Percentiles rank a stretch among this genome's conserved stretches.
phyloP scores from a whole-genome alignment of 306 rosid genomes.

The Albizia julibrissin region DNA sequence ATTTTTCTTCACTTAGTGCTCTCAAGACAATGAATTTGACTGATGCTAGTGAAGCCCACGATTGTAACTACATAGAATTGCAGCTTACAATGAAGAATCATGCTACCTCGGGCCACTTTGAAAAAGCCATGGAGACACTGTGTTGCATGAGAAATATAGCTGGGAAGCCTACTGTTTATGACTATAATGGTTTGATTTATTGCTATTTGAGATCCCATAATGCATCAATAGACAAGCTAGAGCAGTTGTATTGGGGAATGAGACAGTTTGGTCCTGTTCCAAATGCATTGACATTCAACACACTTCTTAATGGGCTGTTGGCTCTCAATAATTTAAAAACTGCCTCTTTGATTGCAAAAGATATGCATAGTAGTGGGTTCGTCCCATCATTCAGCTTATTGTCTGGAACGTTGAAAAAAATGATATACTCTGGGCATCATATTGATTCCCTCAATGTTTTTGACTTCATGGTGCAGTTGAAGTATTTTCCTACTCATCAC shows the following conservation, averaged over 20 bases:
- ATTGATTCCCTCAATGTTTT: slow-evolving; percentile 32
- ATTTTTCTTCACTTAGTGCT: slow-evolving; percentile 39
- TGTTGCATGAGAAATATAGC: slow-evolving; percentile 35
- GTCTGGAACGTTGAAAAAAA: slow-evolving; percentile 41
- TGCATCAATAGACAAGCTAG: slow-evolving; percentile 28
- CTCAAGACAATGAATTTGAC: slow-evolving; percentile 19
- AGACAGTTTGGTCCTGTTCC: slow-evolving; percentile 46
- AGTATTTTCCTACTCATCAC: slow-evolving; percentile 39
- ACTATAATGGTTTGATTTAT: slow-evolving; percentile 45
- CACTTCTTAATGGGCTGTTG: slow-evolving; percentile 46
- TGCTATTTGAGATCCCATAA: slow-evolving; percentile 41
- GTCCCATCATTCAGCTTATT: slow-evolving; percentile 41
- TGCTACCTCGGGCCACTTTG: slow-evolving; percentile 42
- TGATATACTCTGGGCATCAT: slow-evolving; percentile 31
- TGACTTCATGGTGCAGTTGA: slow-evolving; percentile 45
- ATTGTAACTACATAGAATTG: slow-evolving; percentile 33
- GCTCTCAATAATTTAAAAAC: slow-evolving; percentile 32
- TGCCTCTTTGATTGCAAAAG: slow-evolving; percentile 39
- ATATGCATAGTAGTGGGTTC: slow-evolving; percentile 43
- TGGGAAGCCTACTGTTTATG: slow-evolving; percentile 49
- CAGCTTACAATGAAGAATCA: slow-evolving; percentile 34
- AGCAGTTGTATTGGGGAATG: slow-evolving; percentile 45
- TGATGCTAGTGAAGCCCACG: slow-evolving; percentile 19
- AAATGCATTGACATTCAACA: slow-evolving; percentile 48
- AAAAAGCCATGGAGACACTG: slow-evolving; percentile 40